These are phyloP conservation scores for Citrullus colocynthis DNA, from an alignment of 306 rosid genomes.

Conservation along the genomic window DNA sequence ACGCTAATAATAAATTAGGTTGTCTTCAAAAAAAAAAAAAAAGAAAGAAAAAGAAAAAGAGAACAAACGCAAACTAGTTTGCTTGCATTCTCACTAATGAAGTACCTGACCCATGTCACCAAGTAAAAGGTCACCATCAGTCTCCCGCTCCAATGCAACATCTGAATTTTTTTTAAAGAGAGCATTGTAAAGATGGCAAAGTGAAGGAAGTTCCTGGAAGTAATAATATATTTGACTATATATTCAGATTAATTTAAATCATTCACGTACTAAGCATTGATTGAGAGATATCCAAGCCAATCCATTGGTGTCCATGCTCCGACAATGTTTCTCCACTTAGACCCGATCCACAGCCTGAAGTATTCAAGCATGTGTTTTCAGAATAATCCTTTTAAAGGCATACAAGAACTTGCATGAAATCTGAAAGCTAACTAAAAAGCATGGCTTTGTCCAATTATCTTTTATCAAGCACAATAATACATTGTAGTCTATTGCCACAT, in stretches of 20 bases:
- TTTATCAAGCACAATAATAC: not conserved
- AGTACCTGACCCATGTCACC: slow-evolving; percentile 95
- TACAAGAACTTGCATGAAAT: not conserved
- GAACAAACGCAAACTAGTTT: not conserved
- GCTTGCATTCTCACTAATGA: not conserved
- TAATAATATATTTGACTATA: not conserved
- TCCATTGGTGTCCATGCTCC: slow-evolving; percentile 78
- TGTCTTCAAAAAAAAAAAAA: not conserved
- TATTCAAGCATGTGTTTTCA: not conserved
- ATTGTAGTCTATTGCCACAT: not conserved
- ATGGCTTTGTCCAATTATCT: not conserved
- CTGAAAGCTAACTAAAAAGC: not conserved
- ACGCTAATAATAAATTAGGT: not conserved
- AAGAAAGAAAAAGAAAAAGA: no score
- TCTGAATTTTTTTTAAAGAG: slow-evolving; percentile 20
- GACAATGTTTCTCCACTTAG: slow-evolving; percentile 85
- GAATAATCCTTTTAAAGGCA: not conserved
- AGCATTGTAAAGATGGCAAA: not conserved
- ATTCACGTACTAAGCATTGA: slow-evolving; percentile 80
- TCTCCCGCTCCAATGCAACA: slow-evolving; percentile 78
- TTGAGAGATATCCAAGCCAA: slow-evolving; percentile 77
- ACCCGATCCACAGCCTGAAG: slow-evolving; percentile 88
- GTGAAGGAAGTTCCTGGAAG: not conserved
- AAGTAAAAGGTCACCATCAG: slow-evolving; percentile 80
- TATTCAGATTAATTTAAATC: not conserved